Percentiles rank a stretch among this genome's conserved stretches.
Conservation (phyloP, 2,329 filamentous ascomycete genomes). For the Ramichloridium luteum region DNA sequence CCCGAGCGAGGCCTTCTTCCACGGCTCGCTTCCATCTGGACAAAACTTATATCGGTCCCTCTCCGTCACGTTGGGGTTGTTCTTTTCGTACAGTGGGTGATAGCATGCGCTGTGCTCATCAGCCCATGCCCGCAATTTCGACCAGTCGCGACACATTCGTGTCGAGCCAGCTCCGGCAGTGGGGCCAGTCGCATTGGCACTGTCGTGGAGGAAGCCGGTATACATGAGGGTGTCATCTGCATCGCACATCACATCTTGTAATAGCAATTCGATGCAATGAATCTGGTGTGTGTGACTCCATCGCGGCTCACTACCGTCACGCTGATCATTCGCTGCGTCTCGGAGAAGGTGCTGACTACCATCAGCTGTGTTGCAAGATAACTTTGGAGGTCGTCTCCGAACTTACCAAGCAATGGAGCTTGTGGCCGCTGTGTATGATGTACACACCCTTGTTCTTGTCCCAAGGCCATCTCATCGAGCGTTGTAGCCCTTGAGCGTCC, state of each 20-base stretch:
- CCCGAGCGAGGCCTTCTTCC: no score
- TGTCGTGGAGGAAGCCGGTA: not conserved
- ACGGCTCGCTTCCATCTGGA: conserved; percentile 1
- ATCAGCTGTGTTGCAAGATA: not conserved
- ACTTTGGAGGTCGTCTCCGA: no score
- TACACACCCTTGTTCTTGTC: conserved; percentile 2
- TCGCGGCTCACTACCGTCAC: not conserved
- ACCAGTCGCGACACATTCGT: not conserved
- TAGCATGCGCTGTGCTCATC: conserved; percentile 2
- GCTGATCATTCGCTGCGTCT: not conserved
- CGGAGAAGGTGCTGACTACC: conserved; percentile 1
- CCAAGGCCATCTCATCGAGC: conserved; percentile 2
- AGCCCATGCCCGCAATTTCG: conserved; percentile 1
- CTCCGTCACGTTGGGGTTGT: not conserved
- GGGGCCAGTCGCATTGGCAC: not conserved
- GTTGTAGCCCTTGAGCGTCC: not conserved
- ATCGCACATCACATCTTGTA: conserved; percentile 2
- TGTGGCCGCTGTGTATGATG: conserved; percentile 2
- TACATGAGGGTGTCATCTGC: conserved; percentile 2
- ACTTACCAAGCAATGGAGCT: conserved; percentile 3
- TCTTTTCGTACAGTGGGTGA: not conserved
- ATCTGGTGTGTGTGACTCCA: not conserved
- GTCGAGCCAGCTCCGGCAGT: not conserved
- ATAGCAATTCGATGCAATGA: conserved; percentile 1
- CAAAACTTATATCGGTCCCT: conserved; percentile 2